phyloP scores from a whole-genome alignment of 2,329 filamentous ascomycete genomes.

The Cryphonectria nitschkei region DNA sequence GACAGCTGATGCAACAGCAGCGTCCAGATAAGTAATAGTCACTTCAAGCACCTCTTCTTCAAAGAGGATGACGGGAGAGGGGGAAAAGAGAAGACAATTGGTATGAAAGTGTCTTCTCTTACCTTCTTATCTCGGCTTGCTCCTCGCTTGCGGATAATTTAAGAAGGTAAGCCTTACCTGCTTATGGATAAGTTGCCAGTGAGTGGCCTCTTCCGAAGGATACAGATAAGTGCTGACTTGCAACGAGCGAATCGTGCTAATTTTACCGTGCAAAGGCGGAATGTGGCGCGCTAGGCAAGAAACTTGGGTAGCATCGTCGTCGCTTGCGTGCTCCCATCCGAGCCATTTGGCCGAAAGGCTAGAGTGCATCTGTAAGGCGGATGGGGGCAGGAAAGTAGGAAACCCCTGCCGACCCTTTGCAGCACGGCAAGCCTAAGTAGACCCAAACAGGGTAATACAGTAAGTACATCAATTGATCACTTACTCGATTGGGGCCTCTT shows the following conservation, averaged over 20 bases:
- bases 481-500: neutral
- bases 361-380: neutral
- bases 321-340: neutral
- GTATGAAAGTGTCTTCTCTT: neutral
- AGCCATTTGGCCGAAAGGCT: neutral
- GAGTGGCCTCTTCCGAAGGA: neutral
- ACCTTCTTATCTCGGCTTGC: neutral
- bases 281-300: conserved; percentile 4
- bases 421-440: neutral
- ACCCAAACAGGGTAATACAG: no score
- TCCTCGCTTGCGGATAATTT: conserved; percentile 2
- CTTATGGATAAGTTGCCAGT: neutral
- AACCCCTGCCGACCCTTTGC: neutral
- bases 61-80: neutral
- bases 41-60: no score
- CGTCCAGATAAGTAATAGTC: neutral
- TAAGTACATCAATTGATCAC: no score
- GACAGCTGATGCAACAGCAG: neutral
- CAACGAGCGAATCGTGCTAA: neutral
- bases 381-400: neutral
- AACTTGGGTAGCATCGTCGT: conserved; percentile 1
- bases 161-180: neutral
- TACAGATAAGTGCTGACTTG: conserved; percentile 5
- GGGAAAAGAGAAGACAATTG: neutral
- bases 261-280: neutral